Evolutionary conservation across 495 filamentous ascomycete species (phyloP).

Genomic region (Lasiosphaeris hirsuta): DNA sequence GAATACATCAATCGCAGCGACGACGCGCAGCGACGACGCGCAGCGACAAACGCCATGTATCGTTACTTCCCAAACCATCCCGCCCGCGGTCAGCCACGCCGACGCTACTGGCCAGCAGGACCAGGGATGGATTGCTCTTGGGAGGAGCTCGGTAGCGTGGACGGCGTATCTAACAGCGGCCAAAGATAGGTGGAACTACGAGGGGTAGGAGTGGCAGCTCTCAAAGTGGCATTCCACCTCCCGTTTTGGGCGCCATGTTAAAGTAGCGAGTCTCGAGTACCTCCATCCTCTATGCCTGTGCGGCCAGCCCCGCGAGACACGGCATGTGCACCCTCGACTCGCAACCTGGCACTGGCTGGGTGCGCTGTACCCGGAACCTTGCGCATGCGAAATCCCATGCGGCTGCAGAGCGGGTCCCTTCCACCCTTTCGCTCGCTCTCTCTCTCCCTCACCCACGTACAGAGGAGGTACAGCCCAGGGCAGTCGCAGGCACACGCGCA

Average conservation of each 20-base stretch:
- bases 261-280: background rate
- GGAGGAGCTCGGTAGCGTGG: background rate
- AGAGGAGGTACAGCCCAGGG: too few species aligned
- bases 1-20: too few species aligned
- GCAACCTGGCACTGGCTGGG: slow-evolving; percentile 1
- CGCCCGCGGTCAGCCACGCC: background rate
- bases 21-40: background rate
- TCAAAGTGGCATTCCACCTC: background rate
- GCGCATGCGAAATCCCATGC: slow-evolving; percentile 24
- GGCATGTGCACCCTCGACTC: background rate
- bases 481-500: too few species aligned
- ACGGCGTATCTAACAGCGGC: slow-evolving; percentile 10
- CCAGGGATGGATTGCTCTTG: background rate
- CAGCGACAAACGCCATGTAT: background rate
- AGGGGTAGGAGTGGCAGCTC: background rate
- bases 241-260: slow-evolving; percentile 6
- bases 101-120: background rate
- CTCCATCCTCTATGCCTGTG: background rate
- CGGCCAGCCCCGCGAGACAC: background rate
- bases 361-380: slow-evolving; percentile 18
- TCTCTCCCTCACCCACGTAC: too few species aligned
- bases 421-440: slow-evolving; percentile 8
- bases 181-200: background rate
- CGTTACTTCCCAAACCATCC: slow-evolving; percentile 5
- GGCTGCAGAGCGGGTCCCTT: slow-evolving; percentile 18